These are phyloP conservation scores for Luffa acutangula DNA, from an alignment of 306 rosid species.

Conservation along the genomic window DNA sequence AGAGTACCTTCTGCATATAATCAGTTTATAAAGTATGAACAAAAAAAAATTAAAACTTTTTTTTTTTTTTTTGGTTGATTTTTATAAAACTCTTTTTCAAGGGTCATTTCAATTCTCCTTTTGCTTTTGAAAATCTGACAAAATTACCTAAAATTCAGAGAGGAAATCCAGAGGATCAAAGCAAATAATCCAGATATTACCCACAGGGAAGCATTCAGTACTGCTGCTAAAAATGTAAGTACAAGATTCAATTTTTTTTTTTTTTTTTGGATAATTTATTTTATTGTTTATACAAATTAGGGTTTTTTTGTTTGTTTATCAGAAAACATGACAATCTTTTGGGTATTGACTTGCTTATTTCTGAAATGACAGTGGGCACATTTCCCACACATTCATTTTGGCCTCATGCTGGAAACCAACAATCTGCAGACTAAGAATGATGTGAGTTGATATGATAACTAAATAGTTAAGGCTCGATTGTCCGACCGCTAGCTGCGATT, in stretches of 20 bases:
- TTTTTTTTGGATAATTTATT: background rate
- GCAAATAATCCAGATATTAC: constrained; percentile 93
- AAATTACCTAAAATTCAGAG: constrained; percentile 34
- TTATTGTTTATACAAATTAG: background rate
- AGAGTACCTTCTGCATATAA: constrained; percentile 99
- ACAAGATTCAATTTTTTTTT: background rate
- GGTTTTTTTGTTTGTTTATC: background rate
- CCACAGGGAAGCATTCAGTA: constrained; percentile 97
- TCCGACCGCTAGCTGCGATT: background rate
- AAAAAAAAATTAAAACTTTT: background rate
- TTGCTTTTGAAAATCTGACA: background rate
- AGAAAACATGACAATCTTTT: background rate
- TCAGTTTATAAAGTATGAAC: constrained; percentile 85
- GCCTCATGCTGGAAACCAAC: constrained; percentile 84
- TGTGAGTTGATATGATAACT: constrained; percentile 26
- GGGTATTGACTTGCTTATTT: constrained; percentile 4
- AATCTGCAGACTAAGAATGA: constrained; percentile 60
- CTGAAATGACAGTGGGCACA: constrained; percentile 77
- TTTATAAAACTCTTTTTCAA: background rate
- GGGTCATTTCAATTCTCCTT: background rate
- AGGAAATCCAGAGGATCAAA: constrained; percentile 98
- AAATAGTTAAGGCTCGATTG: background rate
- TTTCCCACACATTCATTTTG: constrained; percentile 94
- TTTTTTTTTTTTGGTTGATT: background rate
- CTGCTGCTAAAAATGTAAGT: constrained; percentile 91